phyloP scores from a whole-genome alignment of 2,329 filamentous ascomycete genomes.

The Aspergillus novofumigatus region DNA sequence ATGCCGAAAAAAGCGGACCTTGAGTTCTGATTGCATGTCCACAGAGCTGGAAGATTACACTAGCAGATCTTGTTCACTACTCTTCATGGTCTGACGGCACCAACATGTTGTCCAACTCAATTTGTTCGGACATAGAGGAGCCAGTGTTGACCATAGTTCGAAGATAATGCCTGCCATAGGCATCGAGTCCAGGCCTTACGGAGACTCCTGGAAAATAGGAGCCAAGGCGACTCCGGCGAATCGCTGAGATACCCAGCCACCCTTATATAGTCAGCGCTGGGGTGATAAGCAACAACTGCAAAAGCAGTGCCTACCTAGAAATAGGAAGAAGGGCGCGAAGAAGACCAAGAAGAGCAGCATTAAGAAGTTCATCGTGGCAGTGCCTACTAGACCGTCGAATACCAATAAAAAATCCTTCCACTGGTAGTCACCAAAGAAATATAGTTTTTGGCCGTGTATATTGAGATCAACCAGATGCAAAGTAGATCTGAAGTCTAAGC shows the following conservation, averaged over 20 bases:
- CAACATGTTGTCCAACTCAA: constrained; percentile 60
- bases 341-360: constrained; percentile 34
- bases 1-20: constrained; percentile 64
- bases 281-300: not conserved
- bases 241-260: constrained; percentile 53
- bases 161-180: constrained; percentile 55
- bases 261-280: constrained; percentile 28
- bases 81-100: constrained; percentile 39
- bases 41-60: constrained; percentile 1
- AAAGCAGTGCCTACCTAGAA: constrained; percentile 28
- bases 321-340: constrained; percentile 34
- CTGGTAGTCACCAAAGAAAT: not conserved
- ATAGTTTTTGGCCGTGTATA: not conserved
- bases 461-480: not conserved
- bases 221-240: constrained; percentile 51
- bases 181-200: constrained; percentile 40
- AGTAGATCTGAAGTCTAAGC: not conserved
- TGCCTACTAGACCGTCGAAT: not conserved
- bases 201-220: constrained; percentile 44
- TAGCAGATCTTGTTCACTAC: constrained; percentile 13
- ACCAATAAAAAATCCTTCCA: not conserved
- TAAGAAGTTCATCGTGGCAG: constrained; percentile 29
- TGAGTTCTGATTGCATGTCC: constrained; percentile 56
- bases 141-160: constrained; percentile 53
- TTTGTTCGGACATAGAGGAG: constrained; percentile 56